Percentiles rank a stretch among this genome's conserved stretches.
phyloP scores from a whole-genome alignment of 495 filamentous ascomycete genomes.

The Xylaria intraflava region DNA sequence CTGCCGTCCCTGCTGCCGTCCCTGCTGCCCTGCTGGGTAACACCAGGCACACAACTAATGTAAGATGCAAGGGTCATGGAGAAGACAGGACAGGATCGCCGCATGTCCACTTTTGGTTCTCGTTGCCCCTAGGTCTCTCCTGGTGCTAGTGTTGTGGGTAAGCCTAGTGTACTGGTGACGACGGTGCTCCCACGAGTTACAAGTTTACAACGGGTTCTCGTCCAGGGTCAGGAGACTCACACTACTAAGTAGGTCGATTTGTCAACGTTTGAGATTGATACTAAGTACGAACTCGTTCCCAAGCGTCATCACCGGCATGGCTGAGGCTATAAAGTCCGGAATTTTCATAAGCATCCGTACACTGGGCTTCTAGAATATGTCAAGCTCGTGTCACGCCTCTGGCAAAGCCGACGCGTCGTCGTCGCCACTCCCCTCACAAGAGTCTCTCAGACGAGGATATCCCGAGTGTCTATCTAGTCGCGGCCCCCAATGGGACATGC shows the following conservation, averaged over 20 bases:
- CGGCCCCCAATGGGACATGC: not conserved
- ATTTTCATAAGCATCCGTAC: not conserved
- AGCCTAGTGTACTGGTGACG: constrained; percentile 2
- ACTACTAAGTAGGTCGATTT: too few species aligned
- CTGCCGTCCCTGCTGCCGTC: too few species aligned
- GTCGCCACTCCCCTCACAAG: not conserved
- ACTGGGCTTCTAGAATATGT: too few species aligned
- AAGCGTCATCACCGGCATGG: not conserved
- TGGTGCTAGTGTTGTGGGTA: not conserved
- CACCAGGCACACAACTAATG: not conserved
- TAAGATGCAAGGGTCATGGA: constrained; percentile 3
- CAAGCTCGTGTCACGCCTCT: not conserved
- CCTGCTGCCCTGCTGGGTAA: not conserved
- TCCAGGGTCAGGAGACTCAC: not conserved
- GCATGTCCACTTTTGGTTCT: not conserved
- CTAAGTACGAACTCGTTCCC: not conserved
- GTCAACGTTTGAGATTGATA: constrained; percentile 6
- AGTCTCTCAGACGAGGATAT: not conserved
- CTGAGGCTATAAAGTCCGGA: not conserved
- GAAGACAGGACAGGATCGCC: not conserved
- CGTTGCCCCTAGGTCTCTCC: not conserved
- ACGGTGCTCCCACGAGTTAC: not conserved
- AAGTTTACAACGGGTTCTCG: not conserved
- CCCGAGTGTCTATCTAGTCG: not conserved
- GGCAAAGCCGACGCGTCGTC: not conserved